Conservation (phyloP, 2,329 filamentous ascomycete species). For the Incumbomyces delicatus region DNA sequence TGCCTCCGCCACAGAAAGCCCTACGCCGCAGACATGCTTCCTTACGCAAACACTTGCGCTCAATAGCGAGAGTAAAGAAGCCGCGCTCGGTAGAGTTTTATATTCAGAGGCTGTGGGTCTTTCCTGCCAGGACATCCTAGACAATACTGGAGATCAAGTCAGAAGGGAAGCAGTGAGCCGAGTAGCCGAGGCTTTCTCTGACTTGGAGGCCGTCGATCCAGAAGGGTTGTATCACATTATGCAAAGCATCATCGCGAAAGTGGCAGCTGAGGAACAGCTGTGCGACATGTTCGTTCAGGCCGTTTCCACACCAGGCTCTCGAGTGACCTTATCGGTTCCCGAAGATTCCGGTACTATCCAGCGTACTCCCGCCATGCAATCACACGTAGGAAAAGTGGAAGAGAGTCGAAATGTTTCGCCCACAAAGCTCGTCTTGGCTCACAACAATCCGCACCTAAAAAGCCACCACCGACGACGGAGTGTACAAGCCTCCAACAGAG, state of each 20-base stretch:
- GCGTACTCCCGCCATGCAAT: constrained; percentile 5
- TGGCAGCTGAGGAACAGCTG: constrained; percentile 42
- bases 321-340: constrained; percentile 21
- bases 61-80: constrained; percentile 54
- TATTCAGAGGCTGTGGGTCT: constrained; percentile 76
- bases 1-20: background rate
- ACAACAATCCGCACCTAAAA: constrained; percentile 76
- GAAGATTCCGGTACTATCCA: constrained; percentile 4
- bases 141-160: constrained; percentile 59
- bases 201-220: constrained; percentile 76
- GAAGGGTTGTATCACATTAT: constrained; percentile 83
- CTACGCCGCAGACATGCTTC: constrained; percentile 8
- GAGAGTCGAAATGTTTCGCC: constrained; percentile 2
- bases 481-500: constrained; percentile 24
- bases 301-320: constrained; percentile 21
- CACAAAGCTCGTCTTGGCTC: constrained; percentile 63
- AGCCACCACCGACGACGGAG: constrained; percentile 61
- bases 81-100: constrained; percentile 66
- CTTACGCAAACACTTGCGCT: constrained; percentile 14
- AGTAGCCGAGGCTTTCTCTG: constrained; percentile 75
- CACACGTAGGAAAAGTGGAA: background rate
- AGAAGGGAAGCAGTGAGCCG: constrained; percentile 77
- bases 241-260: constrained; percentile 62
- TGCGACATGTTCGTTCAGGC: constrained; percentile 29
- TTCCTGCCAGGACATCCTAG: constrained; percentile 72